Conservation (phyloP, 139 green algal species). For the Coelastrella sp. region DNA sequence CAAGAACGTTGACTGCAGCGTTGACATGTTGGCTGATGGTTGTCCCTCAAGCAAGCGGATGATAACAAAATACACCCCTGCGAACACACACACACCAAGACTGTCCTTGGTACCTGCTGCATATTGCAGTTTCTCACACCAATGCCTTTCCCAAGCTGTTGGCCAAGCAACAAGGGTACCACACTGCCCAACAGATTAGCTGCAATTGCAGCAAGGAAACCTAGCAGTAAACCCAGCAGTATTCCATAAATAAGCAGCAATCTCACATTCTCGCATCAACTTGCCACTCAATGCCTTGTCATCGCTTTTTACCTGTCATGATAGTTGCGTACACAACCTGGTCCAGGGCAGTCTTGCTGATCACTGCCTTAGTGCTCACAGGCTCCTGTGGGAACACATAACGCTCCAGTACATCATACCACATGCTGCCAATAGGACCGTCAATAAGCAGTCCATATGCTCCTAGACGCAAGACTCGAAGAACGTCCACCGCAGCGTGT, state of each 20-base stretch:
- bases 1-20: no score
- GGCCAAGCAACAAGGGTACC: no score
- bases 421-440: slow-evolving; percentile 60
- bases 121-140: neutral
- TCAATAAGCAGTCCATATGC: slow-evolving; percentile 70
- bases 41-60: slow-evolving; percentile 49
- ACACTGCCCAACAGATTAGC: no score
- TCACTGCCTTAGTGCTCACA: slow-evolving; percentile 51
- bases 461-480: slow-evolving; percentile 48
- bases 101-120: neutral
- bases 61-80: slow-evolving; percentile 57
- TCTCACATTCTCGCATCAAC: neutral
- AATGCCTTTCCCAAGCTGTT: neutral
- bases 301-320: slow-evolving; percentile 34
- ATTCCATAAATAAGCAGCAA: no score
- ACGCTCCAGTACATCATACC: slow-evolving; percentile 60
- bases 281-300: neutral
- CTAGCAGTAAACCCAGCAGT: no score
- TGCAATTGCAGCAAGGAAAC: no score
- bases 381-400: slow-evolving; percentile 54
- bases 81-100: neutral
- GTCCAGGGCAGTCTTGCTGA: slow-evolving; percentile 61
- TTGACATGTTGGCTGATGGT: no score
- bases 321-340: slow-evolving; percentile 53
- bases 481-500: slow-evolving; percentile 45